Evolutionary conservation across 1,139 yeast genomes (phyloP).

Genomic region (Pichia norvegensis): DNA sequence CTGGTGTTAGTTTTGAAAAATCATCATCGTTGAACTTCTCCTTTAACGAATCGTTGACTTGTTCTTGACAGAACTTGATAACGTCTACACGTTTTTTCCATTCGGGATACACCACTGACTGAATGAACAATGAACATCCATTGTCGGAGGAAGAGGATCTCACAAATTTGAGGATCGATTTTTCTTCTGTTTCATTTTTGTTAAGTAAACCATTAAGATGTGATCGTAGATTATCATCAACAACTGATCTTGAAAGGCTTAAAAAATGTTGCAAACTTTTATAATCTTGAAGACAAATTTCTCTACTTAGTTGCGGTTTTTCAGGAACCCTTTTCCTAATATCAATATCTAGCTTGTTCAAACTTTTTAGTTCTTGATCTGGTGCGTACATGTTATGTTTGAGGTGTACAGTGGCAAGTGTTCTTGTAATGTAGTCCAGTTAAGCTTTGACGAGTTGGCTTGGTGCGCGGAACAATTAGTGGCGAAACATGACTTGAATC

Average conservation of each 20-base stretch:
- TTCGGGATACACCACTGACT: conserved; percentile 32
- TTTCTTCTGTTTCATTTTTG: conserved; percentile 21
- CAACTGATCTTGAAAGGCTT: conserved; percentile 33
- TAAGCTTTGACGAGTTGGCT: too few species aligned
- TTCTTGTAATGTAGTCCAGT: not conserved
- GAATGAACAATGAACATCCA: conserved; percentile 29
- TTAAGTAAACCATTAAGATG: conserved; percentile 31
- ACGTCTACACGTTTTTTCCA: conserved; percentile 35
- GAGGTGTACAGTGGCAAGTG: not conserved
- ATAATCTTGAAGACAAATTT: conserved; percentile 32
- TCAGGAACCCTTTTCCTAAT: conserved; percentile 19
- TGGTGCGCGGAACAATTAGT: not conserved
- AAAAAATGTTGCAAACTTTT: conserved; percentile 36
- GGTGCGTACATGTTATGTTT: conserved; percentile 6
- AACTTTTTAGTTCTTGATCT: not conserved
- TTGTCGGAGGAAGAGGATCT: conserved; percentile 8
- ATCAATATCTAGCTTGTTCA: conserved; percentile 9
- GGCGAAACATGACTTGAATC: not conserved
- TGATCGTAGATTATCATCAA: conserved; percentile 38
- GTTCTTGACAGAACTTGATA: conserved; percentile 33
- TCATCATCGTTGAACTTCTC: conserved; percentile 25
- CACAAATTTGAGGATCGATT: conserved; percentile 19
- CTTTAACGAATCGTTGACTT: conserved; percentile 20
- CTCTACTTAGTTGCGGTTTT: conserved; percentile 23
- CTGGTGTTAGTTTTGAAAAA: conserved; percentile 15